Evolutionary conservation across 2,329 filamentous ascomycete species (phyloP), one percentile per base, ranked within the genome.

Genomic region (Epichloe uncinata): DNA sequence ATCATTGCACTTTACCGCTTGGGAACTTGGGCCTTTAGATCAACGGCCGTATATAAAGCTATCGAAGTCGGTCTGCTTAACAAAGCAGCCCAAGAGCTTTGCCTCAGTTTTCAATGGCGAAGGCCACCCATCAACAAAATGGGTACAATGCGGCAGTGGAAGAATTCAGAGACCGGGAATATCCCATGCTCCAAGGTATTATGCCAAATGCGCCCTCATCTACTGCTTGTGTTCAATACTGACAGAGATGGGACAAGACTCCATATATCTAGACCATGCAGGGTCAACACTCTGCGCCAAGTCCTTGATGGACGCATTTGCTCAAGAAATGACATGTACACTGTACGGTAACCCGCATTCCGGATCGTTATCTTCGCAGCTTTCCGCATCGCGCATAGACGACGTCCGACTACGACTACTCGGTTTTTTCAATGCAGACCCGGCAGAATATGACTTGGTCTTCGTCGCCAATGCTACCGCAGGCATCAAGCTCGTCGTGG

Each of bases 331-430:
- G 75, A 82, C 83, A 26, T 72, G 77, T 4, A 85, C 82, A 58
- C 71, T 97, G 0, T 89, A 90, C 57, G 91, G 90, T 37, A 97
- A 97, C 55, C 91, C 91, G 0, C 91, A 97, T 66, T 96, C 91
- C 0, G 84, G 81, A 46, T 95, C 90, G 2, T 71, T 76, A 13
- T 84, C 89, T 3, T 95, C 91, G 0, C 87, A 93, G 60, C 73
- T 82, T 34, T 84, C 87, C 0, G 84, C 85, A 0, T 73, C 77
- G 2, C 76, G 84, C 5, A 79, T 95, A 50, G 89, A 95, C 55
- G 80, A 90, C 63, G 72, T 84, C 33, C 80, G 91, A 8, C 67
- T 88, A 36, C 75, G 79, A 13, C 73, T 87, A 2, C 69, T 97
- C 34, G 72, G 72, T 2, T 87, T 94, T 59, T 89, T 96, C 67